Conservation (phyloP, 2,329 filamentous ascomycete genomes). For the Elsinoe necatrix region DNA sequence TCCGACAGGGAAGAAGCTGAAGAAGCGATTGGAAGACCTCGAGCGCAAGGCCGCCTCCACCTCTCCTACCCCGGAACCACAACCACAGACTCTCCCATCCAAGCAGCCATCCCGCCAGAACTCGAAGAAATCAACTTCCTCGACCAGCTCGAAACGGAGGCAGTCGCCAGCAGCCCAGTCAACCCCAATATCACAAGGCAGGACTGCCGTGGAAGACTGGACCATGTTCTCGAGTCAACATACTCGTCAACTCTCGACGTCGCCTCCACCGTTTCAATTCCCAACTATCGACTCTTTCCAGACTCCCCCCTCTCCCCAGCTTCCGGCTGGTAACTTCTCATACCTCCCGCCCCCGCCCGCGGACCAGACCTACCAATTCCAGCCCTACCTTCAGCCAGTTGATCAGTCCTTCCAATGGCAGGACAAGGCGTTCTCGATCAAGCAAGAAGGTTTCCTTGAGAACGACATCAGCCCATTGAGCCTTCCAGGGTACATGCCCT, state of each 20-base stretch:
- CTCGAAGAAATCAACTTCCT: conserved; percentile 3
- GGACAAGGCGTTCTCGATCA: conserved; percentile 43
- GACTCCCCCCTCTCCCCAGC: conserved; percentile 7
- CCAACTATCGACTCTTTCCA: conserved; percentile 22
- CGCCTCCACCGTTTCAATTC: conserved; percentile 61
- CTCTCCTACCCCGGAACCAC: conserved; percentile 53
- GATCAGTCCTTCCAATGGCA: conserved; percentile 21
- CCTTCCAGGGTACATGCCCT: conserved; percentile 55
- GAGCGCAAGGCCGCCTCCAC: conserved; percentile 65
- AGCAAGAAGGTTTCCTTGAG: conserved; percentile 54
- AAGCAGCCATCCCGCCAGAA: conserved; percentile 6
- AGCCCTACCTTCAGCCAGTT: conserved; percentile 49
- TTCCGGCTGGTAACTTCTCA: conserved; percentile 8
- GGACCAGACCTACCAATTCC: conserved; percentile 32
- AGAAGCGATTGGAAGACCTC: conserved; percentile 78
- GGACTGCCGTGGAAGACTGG: conserved; percentile 45
- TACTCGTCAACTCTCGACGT: conserved; percentile 60
- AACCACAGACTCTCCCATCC: conserved; percentile 31
- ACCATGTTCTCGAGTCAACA: conserved; percentile 58
- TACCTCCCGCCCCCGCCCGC: not conserved
- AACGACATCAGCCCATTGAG: conserved; percentile 58
- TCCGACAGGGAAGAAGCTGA: conserved; percentile 76
- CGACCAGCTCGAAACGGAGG: conserved; percentile 8
- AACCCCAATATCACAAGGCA: not conserved
- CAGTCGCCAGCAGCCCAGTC: not conserved